Percentiles rank a stretch among this genome's conserved stretches.
These are phyloP conservation scores for Westerdykella aurantiaca DNA, from an alignment of 2,329 filamentous ascomycete species.

Conservation along the genomic window DNA sequence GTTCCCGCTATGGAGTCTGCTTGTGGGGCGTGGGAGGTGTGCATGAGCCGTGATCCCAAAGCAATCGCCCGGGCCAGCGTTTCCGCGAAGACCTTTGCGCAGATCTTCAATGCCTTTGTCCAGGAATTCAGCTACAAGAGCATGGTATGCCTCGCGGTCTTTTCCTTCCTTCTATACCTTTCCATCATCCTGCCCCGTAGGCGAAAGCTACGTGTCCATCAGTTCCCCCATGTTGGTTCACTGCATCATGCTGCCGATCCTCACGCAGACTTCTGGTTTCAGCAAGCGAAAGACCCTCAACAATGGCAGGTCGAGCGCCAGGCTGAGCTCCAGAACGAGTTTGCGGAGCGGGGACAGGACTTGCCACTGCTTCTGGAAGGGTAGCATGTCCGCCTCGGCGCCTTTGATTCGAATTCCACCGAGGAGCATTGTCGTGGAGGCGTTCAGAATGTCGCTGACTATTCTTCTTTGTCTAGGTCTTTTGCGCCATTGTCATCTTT, in stretches of 20 bases:
- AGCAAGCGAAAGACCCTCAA: too few species aligned
- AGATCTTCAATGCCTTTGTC: conserved; percentile 90
- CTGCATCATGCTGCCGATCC: too few species aligned
- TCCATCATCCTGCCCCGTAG: neutral
- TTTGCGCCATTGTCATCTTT: conserved; percentile 45
- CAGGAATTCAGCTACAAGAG: conserved; percentile 85
- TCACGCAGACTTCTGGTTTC: too few species aligned
- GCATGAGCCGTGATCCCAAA: conserved; percentile 78
- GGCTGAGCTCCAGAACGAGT: too few species aligned
- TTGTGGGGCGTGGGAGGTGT: conserved; percentile 77
- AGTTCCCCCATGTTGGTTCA: too few species aligned
- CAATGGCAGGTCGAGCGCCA: too few species aligned
- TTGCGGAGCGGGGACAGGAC: too few species aligned
- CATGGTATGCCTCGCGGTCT: conserved; percentile 46
- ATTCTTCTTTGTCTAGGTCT: conserved; percentile 37
- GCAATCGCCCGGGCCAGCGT: conserved; percentile 74
- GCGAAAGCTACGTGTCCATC: neutral
- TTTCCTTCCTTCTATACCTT: conserved; percentile 6
- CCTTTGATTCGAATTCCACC: too few species aligned
- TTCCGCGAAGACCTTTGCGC: conserved; percentile 79
- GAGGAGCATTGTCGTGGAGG: too few species aligned
- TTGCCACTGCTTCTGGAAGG: too few species aligned
- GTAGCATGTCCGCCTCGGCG: too few species aligned
- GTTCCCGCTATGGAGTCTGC: conserved; percentile 66
- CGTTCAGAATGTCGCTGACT: conserved; percentile 6